These are phyloP conservation scores for Salvia miltiorrhiza DNA, from an alignment of 257 asterid genomes.

Conservation along the genomic window DNA sequence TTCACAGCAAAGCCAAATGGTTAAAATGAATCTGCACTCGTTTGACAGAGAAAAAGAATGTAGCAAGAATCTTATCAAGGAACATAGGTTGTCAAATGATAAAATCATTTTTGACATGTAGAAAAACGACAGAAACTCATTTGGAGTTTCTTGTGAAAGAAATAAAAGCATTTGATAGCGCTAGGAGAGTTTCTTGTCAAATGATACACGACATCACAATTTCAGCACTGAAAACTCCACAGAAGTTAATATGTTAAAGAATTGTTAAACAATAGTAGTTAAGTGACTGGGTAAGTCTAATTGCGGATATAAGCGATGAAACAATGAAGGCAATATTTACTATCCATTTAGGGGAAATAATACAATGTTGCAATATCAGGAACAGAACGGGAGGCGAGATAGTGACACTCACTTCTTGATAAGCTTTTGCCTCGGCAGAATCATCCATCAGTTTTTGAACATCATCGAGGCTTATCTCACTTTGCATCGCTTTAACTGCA, in stretches of 20 bases:
- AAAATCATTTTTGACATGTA: background rate
- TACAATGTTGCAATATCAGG: background rate
- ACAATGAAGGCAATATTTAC: background rate
- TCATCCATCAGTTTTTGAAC: constrained; percentile 98
- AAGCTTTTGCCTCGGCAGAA: constrained; percentile 95
- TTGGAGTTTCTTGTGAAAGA: background rate
- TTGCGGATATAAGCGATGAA: background rate
- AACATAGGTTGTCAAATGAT: background rate
- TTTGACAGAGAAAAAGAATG: background rate
- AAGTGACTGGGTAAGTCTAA: background rate
- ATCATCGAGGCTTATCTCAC: constrained; percentile 84
- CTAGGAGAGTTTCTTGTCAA: too few species aligned
- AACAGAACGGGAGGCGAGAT: constrained; percentile 10
- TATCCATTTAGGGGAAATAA: background rate
- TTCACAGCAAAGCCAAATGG: background rate
- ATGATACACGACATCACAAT: background rate
- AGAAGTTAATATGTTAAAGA: background rate
- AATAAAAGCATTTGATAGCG: background rate
- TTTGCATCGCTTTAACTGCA: constrained; percentile 91
- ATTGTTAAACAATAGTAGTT: background rate
- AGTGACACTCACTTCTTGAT: constrained; percentile 74
- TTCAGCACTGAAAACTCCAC: background rate
- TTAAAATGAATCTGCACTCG: background rate
- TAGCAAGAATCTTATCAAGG: background rate
- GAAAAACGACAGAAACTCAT: background rate